Evolutionary conservation across 352 stramenopile species (phyloP).

Genomic region (Phytopythium sindhum): DNA sequence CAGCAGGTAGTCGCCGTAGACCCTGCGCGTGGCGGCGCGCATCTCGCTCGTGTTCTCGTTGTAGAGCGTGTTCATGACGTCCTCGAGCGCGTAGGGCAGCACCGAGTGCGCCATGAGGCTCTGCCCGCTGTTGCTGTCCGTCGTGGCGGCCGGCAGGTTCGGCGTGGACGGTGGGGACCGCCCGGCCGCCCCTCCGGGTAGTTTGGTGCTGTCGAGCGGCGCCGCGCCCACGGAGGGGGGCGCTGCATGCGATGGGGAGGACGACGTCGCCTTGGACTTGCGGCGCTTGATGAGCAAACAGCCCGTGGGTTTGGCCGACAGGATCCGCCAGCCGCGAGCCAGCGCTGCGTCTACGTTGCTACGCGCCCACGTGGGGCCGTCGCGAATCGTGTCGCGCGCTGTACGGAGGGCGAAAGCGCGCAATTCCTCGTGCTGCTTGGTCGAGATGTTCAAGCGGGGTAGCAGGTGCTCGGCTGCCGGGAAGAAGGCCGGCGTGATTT

Average conservation of each 20-base stretch:
- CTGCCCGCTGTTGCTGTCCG: slow-evolving; percentile 12
- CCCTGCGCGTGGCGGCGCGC: slow-evolving; percentile 31
- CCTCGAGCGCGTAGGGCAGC: slow-evolving; percentile 56
- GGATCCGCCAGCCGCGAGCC: slow-evolving; percentile 53
- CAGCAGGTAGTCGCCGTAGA: slow-evolving; percentile 51
- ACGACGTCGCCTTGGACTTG: slow-evolving; percentile 12
- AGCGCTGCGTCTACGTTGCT: slow-evolving; percentile 48
- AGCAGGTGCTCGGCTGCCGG: slow-evolving; percentile 48
- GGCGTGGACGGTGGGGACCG: neutral
- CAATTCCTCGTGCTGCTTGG: slow-evolving; percentile 58
- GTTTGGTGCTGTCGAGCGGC: neutral
- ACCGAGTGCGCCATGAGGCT: slow-evolving; percentile 63
- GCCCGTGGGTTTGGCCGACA: slow-evolving; percentile 31
- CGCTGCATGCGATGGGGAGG: neutral
- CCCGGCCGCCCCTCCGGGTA: neutral
- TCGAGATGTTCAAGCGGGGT: slow-evolving; percentile 44
- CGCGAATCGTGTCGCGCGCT: slow-evolving; percentile 42
- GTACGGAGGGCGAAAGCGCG: slow-evolving; percentile 52
- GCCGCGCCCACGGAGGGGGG: neutral
- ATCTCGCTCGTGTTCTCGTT: slow-evolving; percentile 55
- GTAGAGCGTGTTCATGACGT: slow-evolving; percentile 60
- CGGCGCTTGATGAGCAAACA: slow-evolving; percentile 61
- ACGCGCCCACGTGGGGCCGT: slow-evolving; percentile 62
- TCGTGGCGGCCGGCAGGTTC: neutral
- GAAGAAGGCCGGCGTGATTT: slow-evolving; percentile 44